Evolutionary conservation across 1,284 basidiomycete genomes (phyloP), one percentile per base, ranked within the genome.

Genomic region (Puccinia novopanici): DNA sequence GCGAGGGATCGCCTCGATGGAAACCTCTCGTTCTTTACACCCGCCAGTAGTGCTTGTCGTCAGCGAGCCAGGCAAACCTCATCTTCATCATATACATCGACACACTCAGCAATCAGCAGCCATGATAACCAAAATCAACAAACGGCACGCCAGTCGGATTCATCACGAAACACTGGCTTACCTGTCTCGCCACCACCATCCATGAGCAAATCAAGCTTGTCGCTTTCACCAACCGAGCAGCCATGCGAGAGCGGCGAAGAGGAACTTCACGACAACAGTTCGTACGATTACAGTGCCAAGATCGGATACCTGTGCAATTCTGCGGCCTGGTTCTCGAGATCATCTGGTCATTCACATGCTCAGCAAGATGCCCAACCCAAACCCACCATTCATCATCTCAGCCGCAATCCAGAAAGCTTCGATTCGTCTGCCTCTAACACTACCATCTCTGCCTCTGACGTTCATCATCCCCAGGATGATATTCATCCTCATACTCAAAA

Each of bases 231-330:
- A 8, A 19, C 4, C 22, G 57, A 50, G 6, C 57, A 45, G 22
- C 30, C 42, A 27, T 48, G 54, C 34, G 30, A 52, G 50, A 52
- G 22, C 27, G 19, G 27, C 30, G 74, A 76, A 17, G 40, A 70
- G n/a, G 75, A 77, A 45, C 22, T 77, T 0, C 68, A 61, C 12
- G 75, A 77, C 34, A 77, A 50, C 30, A 68, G 63, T 30, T 77
- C 75, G 17, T 77, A 77, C 54, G 75, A 77, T 34, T 77, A 77
- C 19, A 68, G 50, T 30, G 75, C 75, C 2, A 67, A 54, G n/a
- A 77, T 77, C 40, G 75, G 75, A 22, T 77, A 67, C 50, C 24
- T 77, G 30, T 77, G 75, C 57, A 65, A 34, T 67, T 63, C 61
- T 37, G 65, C 48, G 10, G 48, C 75, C 15, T 77, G 75, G 75